Base-by-base conservation (phyloP, 495 filamentous ascomycete genomes). In the Cetradonia linearis region DNA sequence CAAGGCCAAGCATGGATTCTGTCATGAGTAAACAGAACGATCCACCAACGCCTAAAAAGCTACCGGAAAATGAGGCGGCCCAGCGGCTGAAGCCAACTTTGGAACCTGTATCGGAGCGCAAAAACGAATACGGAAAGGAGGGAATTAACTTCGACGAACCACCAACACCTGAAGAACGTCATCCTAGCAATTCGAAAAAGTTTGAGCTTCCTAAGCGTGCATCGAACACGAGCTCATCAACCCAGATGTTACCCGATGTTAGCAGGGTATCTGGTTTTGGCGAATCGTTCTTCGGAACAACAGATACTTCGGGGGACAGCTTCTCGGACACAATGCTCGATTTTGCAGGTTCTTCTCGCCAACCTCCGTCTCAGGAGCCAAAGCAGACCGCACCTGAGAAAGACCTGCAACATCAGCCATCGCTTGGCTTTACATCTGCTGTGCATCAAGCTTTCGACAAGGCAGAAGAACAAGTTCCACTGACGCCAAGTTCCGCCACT, bases 391-490 rank as follows among this genome's bases (percentile, higher is more conserved):
- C 66, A 50, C 63, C 62, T 25, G 62, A 49, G 14, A 59, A 58
- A 9, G 55, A 60, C 48, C 66, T 84, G 28, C 76, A 79, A 16
- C 81, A 83, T 62, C 75, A 78, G 50, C 74, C 79, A 7, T 85
- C 83, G 10, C 62, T 79, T 8, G 84, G 85, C 5, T 86, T 86
- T 66, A 74, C 73, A n/a, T 86, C 85, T 0, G 81, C 81, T 3
- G 85, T 89, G 11, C 72, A 87, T 64, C 81, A 86, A 65, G 85
- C 85, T 30, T 89, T 89, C 65, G 84, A 86, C 69, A 69, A 67
- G 54, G 62, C 53, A 34, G 71, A 77, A 52, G 73, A 77, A 50
- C 64, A 68, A 9, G 74, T 82, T 30, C 80, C 83, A 13, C 71
- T 77, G 46, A 85, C 83, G 3, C 83, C 84, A 20, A 79, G 73